These are phyloP conservation scores for Beauveria sp. DNA, from an alignment of 2,329 filamentous ascomycete genomes.

Conservation along the genomic window DNA sequence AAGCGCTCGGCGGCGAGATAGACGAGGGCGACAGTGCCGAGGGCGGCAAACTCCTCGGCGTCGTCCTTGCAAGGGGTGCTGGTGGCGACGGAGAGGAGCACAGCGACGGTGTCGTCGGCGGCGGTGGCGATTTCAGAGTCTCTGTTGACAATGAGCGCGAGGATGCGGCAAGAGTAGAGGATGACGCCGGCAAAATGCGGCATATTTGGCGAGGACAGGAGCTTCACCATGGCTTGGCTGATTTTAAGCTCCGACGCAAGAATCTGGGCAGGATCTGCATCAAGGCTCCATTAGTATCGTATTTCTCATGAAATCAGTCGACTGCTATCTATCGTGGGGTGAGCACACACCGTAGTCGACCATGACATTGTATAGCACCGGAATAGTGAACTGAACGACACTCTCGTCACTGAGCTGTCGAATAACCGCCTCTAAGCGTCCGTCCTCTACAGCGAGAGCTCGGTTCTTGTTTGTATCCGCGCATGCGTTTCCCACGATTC, in stretches of 20 bases:
- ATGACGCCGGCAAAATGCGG: constrained; percentile 35
- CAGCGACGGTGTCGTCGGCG: constrained; percentile 36
- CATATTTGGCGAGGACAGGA: constrained; percentile 40
- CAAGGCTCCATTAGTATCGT: not conserved
- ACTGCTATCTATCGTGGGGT: too few relatives aligned
- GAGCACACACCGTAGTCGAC: constrained; percentile 52
- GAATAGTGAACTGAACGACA: constrained; percentile 45
- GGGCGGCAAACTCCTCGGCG: constrained; percentile 45
- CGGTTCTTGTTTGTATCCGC: constrained; percentile 58
- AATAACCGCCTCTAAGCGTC: constrained; percentile 40
- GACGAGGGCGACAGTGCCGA: constrained; percentile 43
- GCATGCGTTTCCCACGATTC: constrained; percentile 54
- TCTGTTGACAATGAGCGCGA: constrained; percentile 46
- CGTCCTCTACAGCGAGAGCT: constrained; percentile 43
- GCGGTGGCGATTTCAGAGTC: constrained; percentile 40
- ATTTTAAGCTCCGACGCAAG: constrained; percentile 46
- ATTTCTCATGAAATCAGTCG: not conserved
- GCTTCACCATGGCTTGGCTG: constrained; percentile 39
- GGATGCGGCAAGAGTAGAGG: constrained; percentile 47
- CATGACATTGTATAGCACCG: constrained; percentile 55
- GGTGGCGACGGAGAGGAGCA: constrained; percentile 43
- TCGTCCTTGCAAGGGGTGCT: constrained; percentile 34
- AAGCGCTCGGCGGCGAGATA: constrained; percentile 49
- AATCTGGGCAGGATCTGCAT: constrained; percentile 47
- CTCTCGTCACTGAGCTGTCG: constrained; percentile 38